Percentiles rank a stretch among this genome's conserved stretches.
phyloP scores from a whole-genome alignment of 805 yeast genomes.

The Metschnikowia amazonensis region DNA sequence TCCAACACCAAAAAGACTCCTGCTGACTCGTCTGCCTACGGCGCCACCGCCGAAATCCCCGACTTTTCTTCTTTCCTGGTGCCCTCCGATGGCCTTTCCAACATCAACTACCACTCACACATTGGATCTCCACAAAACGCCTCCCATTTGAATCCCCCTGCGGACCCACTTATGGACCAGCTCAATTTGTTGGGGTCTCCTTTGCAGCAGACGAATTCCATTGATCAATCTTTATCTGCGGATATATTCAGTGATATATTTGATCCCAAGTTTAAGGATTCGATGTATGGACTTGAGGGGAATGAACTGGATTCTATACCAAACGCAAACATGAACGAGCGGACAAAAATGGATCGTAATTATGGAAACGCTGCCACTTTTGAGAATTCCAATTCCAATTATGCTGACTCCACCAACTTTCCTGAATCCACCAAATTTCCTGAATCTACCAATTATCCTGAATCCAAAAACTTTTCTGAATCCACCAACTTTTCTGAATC shows the following conservation, averaged over 20 bases:
- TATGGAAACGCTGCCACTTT: no score
- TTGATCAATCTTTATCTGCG: conserved; percentile 7
- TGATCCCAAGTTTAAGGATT: conserved; percentile 1
- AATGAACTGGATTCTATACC: conserved; percentile 11
- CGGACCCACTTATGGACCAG: conserved; percentile 17
- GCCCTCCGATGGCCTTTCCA: neutral
- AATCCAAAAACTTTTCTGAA: no score
- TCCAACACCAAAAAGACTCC: no score
- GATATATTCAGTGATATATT: conserved; percentile 1
- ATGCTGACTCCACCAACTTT: no score
- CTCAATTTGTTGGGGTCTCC: conserved; percentile 20
- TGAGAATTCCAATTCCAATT: neutral
- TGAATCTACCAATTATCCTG: no score
- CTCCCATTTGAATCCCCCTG: neutral
- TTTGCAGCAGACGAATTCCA: conserved; percentile 10
- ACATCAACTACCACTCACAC: neutral
- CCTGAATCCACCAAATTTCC: no score
- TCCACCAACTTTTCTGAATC: no score
- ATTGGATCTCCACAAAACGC: neutral
- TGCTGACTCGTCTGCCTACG: no score
- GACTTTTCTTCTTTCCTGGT: neutral
- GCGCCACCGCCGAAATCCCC: neutral
- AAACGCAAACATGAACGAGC: conserved; percentile 11
- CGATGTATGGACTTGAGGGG: conserved; percentile 2
- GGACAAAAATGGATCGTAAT: no score